Evolutionary conservation across 306 rosid genomes (phyloP).

Genomic region (Trichosanthes cucumerina): DNA sequence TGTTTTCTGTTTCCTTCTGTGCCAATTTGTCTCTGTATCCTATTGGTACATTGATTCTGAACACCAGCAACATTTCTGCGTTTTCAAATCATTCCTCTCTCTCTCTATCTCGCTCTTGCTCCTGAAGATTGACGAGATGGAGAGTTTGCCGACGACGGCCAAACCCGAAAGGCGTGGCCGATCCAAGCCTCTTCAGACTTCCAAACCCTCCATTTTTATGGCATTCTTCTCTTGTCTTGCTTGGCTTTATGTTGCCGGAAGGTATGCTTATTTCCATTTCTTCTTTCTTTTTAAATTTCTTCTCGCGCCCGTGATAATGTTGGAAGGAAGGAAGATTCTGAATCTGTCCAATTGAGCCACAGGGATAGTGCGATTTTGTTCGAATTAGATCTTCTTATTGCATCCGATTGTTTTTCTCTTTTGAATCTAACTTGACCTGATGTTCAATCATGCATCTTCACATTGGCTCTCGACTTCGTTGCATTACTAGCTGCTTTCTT

Average conservation of each 20-base stretch:
- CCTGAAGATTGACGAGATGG: conserved; percentile 35
- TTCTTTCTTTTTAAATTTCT: background rate
- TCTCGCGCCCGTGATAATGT: background rate
- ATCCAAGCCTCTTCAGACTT: conserved; percentile 59
- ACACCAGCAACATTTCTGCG: background rate
- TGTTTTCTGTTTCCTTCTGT: background rate
- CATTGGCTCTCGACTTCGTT: background rate
- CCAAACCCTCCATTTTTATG: conserved; percentile 64
- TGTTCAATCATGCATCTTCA: background rate
- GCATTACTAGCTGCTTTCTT: background rate
- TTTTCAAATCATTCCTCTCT: background rate
- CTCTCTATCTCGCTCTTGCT: conserved; percentile 7
- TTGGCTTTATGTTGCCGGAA: conserved; percentile 97
- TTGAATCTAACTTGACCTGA: background rate
- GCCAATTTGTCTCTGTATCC: background rate
- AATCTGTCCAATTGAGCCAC: background rate
- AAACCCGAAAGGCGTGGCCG: conserved; percentile 56
- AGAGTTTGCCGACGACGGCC: conserved; percentile 47
- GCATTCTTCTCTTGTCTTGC: conserved; percentile 94
- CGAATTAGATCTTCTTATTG: background rate
- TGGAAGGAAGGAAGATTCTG: background rate
- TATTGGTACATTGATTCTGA: background rate
- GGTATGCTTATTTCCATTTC: conserved; percentile 26
- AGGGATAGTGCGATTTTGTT: background rate
- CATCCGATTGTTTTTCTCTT: background rate